Conservation (phyloP, 2,329 filamentous ascomycete genomes). For the Dryadomyces quercus-mongolicae region DNA sequence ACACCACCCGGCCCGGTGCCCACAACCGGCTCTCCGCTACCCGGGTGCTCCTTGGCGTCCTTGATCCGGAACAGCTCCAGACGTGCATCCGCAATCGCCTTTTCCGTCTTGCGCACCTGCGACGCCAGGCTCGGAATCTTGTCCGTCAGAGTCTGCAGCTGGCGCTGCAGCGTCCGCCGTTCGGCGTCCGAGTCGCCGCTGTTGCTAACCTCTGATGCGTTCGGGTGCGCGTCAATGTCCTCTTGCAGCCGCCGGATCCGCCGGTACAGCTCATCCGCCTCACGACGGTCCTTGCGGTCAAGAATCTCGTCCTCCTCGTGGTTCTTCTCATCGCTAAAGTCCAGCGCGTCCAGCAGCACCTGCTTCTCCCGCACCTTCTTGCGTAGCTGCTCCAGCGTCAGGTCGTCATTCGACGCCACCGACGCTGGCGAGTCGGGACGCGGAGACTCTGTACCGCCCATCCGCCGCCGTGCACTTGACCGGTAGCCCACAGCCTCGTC, state of each 20-base stretch:
- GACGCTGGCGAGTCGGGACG: constrained; percentile 67
- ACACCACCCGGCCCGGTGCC: constrained; percentile 85
- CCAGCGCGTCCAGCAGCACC: constrained; percentile 86
- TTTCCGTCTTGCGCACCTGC: constrained; percentile 79
- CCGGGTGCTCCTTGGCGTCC: constrained; percentile 84
- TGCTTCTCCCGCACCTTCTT: constrained; percentile 94
- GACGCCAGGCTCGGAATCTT: constrained; percentile 86
- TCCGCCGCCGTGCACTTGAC: constrained; percentile 82
- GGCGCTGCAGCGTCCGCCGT: constrained; percentile 70
- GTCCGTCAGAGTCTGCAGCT: constrained; percentile 80
- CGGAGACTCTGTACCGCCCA: constrained; percentile 53
- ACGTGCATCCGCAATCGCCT: constrained; percentile 81
- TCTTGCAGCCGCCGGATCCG: constrained; percentile 86
- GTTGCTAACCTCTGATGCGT: constrained; percentile 53
- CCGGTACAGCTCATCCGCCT: constrained; percentile 88
- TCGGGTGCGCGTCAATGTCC: constrained; percentile 86
- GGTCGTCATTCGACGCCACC: constrained; percentile 62
- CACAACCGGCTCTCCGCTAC: constrained; percentile 67
- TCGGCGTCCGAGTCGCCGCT: constrained; percentile 80
- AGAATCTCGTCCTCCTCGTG: constrained; percentile 85
- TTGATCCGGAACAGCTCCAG: constrained; percentile 87
- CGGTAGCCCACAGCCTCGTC: constrained; percentile 86
- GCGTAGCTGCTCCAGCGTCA: constrained; percentile 73
- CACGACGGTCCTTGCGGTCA: constrained; percentile 78
- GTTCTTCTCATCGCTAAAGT: constrained; percentile 86